phyloP scores from a whole-genome alignment of 2,329 filamentous ascomycete genomes.

The Fonsecaea erecta region DNA sequence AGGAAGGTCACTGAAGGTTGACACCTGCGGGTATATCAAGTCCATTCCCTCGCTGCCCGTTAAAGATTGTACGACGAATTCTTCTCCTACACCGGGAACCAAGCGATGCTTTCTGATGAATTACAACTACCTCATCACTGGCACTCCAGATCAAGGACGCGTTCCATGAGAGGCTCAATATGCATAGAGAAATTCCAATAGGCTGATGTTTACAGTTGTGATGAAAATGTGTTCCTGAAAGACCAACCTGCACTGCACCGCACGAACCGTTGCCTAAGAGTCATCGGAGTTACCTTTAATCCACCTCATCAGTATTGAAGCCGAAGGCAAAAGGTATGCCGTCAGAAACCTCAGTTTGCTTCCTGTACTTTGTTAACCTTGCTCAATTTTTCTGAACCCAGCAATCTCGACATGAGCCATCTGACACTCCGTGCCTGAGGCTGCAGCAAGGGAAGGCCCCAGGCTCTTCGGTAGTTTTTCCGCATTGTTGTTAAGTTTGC shows the following conservation, averaged over 20 bases:
- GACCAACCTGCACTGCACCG: conserved; percentile 14
- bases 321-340: not conserved
- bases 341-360: conserved; percentile 7
- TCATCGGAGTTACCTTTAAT: conserved; percentile 4
- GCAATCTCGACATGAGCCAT: conserved; percentile 16
- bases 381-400: conserved; percentile 1
- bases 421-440: conserved; percentile 5
- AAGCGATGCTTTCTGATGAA: not conserved
- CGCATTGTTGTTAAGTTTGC: no score
- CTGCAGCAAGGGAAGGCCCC: no score
- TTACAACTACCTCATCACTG: not conserved
- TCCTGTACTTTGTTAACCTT: not conserved
- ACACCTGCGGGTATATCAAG: not conserved
- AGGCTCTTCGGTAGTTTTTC: no score
- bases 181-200: not conserved
- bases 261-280: conserved; percentile 3
- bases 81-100: not conserved
- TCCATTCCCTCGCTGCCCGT: not conserved
- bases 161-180: conserved; percentile 10
- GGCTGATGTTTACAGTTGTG: conserved; percentile 8
- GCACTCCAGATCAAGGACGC: conserved; percentile 6
- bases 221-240: conserved; percentile 6
- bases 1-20: not conserved
- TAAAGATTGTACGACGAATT: not conserved
- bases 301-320: not conserved